Evolutionary conservation across 371 early-diverging fungal genomes (phyloP).

Genomic region (Mortierella polycephala): DNA sequence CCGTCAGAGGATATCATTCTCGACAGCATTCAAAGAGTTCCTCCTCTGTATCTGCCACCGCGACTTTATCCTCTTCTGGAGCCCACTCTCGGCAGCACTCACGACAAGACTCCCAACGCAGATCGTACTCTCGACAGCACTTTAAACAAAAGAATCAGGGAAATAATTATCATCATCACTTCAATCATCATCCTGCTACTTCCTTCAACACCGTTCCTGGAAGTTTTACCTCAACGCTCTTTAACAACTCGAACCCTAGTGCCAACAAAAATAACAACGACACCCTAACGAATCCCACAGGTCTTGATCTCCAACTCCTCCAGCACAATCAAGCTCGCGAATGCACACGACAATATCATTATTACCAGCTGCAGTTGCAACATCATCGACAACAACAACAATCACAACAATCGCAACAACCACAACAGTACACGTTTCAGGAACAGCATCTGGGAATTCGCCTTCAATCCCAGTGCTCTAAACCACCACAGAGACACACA

Average conservation of each 20-base stretch:
- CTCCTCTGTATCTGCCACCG: slow-evolving; percentile 2
- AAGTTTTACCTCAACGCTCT: not conserved
- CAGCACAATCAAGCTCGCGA: slow-evolving; percentile 21
- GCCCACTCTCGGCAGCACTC: slow-evolving; percentile 8
- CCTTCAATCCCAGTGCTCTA: slow-evolving; percentile 12
- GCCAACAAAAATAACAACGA: slow-evolving; percentile 5
- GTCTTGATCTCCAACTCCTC: slow-evolving; percentile 7
- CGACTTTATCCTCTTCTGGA: slow-evolving; percentile 4
- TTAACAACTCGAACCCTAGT: not conserved
- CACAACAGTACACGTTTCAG: not conserved
- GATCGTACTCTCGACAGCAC: slow-evolving; percentile 21
- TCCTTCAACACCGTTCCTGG: slow-evolving; percentile 1
- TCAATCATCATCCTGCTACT: not conserved
- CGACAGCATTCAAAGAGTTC: slow-evolving; percentile 23
- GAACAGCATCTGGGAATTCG: not conserved
- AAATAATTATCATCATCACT: not conserved
- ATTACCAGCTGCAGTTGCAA: slow-evolving; percentile 9
- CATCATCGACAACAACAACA: not conserved
- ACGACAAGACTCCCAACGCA: slow-evolving; percentile 13
- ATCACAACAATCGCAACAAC: not conserved
- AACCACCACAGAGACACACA: slow-evolving; percentile 14
- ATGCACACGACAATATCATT: slow-evolving; percentile 21
- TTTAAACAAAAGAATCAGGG: slow-evolving; percentile 18
- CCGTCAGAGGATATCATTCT: slow-evolving; percentile 26
- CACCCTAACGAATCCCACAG: slow-evolving; percentile 14